Evolutionary conservation across 208 protist species (phyloP), one percentile per base, ranked within the genome.

Genomic region (Leishmania major): DNA sequence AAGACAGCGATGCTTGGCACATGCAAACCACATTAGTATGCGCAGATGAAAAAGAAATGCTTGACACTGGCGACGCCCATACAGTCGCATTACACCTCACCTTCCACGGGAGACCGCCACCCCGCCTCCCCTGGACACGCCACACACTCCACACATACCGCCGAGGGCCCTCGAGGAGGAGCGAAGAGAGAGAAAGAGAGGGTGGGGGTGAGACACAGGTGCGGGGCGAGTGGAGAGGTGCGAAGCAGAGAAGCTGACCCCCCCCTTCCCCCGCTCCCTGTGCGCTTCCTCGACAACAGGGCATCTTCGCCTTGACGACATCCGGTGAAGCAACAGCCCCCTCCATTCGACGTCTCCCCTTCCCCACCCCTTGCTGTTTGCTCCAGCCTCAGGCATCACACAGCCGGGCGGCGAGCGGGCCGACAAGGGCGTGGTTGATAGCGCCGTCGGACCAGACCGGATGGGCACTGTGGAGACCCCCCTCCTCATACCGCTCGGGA

Each of bases 391-490:
- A 13, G 17, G n/a, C 51, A 47, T 60, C 35, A 35, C 43, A 45
- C 31, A 4, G 47, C 35, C 72, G 19, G 72, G 73, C 22, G 51
- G 73, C 51, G 53, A 77, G 51, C 73, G 31, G 15, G 31, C 51
- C 6, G 73, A 59, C 11, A 43, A 43, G 17, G 45, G 40, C 13
- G 10, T n/a, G n/a, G 10, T 6, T 8, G 28, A 62, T 28, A 31
- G 45, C n/a, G 25, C n/a, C 4, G 7, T 19, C 53, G 13, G 73
- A 6, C n/a, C n/a, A 13, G 31, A 45, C 25, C 35, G 47, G 60
- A 80, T 49, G 77, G 77, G 77, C 10, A 55, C n/a, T 60, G 10
- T 19, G 60, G 64, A 11, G n/a, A 6, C 47, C 72, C 77, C 64
- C 17, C 72, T 64, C 37, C 64, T 40, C n/a, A 80, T 35, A 3